Base-by-base conservation (phyloP, 805 yeast species). In the Candida broadrunensis region DNA sequence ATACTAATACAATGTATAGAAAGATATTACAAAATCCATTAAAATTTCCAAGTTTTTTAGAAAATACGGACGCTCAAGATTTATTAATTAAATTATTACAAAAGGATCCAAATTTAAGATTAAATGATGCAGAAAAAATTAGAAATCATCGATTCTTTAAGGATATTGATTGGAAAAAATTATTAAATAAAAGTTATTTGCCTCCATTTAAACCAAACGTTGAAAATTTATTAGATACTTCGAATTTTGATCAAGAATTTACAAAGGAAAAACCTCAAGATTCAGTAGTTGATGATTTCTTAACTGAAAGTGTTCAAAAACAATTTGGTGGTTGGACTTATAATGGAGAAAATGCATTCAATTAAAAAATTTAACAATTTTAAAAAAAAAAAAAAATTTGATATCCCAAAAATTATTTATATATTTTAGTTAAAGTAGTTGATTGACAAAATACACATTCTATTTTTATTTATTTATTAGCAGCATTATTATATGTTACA, bases 311-410 rank as follows among this genome's bases (percentile, higher is more conserved):
- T 53, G 97, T 93, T n/a, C 99, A 93, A 64, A 81, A 85, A 59
- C 98, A 93, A 66, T 93, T 93, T 72, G 98, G 97, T 35, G 98
- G 99, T 5, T 93, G 99, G 99, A 91, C 98, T 2, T 91, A 90
- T 63, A 87, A 83, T 36, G 95, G 93, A 2, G 82, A 75, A 36
- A 65, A 54, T 14, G 58, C 61, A 16, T 51, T 61, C 12, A 26
- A 26, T 26, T 26, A 13, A 26, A 7, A n/a, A n/a, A 26, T 26
- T 7, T 26, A 13, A 9, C 14, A 26, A 9, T 9, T 26, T 9
- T 26, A 9, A 7, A 26, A 9, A n/a, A n/a, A n/a, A n/a, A n/a
- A n/a, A n/a, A 34, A 47, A 43, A 23, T n/a, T 23, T 36, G 37
- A n/a, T n/a, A n/a, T n/a, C n/a, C n/a, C n/a, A n/a, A n/a, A n/a